Conservation (phyloP, 345 rosid genomes). For the Eucalyptus pumila region DNA sequence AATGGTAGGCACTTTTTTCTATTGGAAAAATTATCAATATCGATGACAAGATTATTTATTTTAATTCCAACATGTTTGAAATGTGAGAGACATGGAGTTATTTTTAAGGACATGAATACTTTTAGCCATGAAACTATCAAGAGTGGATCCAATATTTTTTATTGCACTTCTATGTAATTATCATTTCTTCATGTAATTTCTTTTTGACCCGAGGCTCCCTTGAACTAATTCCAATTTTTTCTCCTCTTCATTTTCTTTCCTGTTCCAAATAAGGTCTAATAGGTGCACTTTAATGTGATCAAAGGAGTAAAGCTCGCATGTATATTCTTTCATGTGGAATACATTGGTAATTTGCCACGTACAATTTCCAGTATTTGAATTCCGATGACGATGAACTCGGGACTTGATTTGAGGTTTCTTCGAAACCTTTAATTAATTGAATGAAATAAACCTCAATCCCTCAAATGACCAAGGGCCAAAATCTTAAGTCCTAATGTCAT, state of each 20-base stretch:
- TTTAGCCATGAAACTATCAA: not conserved
- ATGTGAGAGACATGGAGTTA: accelerated
- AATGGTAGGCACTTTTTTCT: not conserved
- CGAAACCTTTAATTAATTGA: not conserved
- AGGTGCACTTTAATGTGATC: not conserved
- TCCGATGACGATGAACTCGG: accelerated
- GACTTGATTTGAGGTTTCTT: not conserved
- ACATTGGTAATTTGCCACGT: not conserved
- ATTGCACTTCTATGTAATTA: not conserved
- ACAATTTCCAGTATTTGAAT: not conserved
- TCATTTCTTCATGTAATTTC: not conserved
- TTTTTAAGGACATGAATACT: accelerated
- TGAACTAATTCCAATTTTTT: not conserved
- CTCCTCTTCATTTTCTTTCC: not conserved
- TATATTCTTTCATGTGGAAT: not conserved
- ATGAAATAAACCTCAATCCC: not conserved
- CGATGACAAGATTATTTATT: not conserved
- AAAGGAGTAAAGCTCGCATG: not conserved
- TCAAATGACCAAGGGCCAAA: not conserved
- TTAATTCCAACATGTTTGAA: not conserved
- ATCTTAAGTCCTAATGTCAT: not conserved
- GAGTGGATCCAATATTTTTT: not conserved
- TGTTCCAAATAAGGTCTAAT: not conserved
- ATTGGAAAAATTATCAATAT: not conserved
- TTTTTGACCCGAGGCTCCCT: not conserved